Conservation (phyloP, 1,139 yeast genomes). For the Kluyveromyces marxianus region DNA sequence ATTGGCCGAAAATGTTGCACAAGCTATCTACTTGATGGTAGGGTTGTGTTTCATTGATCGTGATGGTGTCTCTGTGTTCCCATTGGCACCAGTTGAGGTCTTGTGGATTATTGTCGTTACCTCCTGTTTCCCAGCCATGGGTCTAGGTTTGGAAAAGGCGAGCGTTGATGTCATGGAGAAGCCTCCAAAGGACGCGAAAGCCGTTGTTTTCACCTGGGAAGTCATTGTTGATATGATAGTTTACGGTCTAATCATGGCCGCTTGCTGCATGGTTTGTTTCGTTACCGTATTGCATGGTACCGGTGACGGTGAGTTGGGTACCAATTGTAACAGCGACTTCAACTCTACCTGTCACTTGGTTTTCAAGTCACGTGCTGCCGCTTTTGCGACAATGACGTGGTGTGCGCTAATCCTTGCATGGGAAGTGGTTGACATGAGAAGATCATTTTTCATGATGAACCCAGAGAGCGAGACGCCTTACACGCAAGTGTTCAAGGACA, state of each 20-base stretch:
- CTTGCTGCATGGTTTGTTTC: slow-evolving; percentile 61
- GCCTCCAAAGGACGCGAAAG: slow-evolving; percentile 85
- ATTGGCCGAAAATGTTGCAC: slow-evolving; percentile 87
- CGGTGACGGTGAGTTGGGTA: slow-evolving; percentile 64
- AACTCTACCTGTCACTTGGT: slow-evolving; percentile 52
- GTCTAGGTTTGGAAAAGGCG: slow-evolving; percentile 94
- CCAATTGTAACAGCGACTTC: slow-evolving; percentile 49
- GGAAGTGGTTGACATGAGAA: slow-evolving; percentile 77
- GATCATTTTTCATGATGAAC: slow-evolving; percentile 70
- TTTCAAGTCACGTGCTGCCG: slow-evolving; percentile 70
- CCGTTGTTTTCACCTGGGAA: slow-evolving; percentile 66
- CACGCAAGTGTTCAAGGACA: slow-evolving; percentile 52
- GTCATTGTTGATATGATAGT: slow-evolving; percentile 67
- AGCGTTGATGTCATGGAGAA: slow-evolving; percentile 90
- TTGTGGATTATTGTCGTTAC: slow-evolving; percentile 94
- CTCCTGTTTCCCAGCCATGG: slow-evolving; percentile 99
- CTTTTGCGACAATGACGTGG: slow-evolving; percentile 89
- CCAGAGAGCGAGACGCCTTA: slow-evolving; percentile 57
- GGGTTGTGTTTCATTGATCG: slow-evolving; percentile 65
- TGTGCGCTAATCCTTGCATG: slow-evolving; percentile 79
- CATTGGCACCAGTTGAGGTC: slow-evolving; percentile 96
- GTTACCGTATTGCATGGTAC: slow-evolving; percentile 57
- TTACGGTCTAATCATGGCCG: slow-evolving; percentile 71
- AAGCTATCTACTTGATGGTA: slow-evolving; percentile 74
- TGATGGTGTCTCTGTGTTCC: slow-evolving; percentile 63